Percentiles rank a stretch among this genome's conserved stretches.
These are phyloP conservation scores for Geotrichum australiense DNA, from an alignment of 1,139 yeast species.

Conservation along the genomic window DNA sequence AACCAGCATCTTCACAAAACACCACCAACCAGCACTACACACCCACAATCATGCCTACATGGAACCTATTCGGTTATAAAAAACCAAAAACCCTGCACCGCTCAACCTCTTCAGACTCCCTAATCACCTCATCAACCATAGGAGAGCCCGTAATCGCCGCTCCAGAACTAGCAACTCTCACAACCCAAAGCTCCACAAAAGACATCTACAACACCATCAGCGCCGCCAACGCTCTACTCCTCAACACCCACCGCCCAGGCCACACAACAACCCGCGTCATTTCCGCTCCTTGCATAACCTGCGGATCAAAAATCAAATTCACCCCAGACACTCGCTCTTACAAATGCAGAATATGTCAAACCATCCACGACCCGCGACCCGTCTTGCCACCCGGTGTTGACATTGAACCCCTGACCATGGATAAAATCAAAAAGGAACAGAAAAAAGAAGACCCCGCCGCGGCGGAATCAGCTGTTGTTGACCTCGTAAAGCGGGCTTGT, in stretches of 20 bases:
- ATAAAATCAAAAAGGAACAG: constrained; percentile 10
- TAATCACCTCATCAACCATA: constrained; percentile 9
- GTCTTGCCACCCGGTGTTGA: background rate
- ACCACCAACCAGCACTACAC: background rate
- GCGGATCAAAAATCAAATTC: constrained; percentile 52
- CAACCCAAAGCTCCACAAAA: constrained; percentile 19
- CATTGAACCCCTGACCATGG: constrained; percentile 12
- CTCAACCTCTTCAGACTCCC: constrained; percentile 12
- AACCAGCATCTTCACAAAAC: background rate
- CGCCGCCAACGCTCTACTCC: constrained; percentile 18
- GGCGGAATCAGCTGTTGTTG: constrained; percentile 9
- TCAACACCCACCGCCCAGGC: constrained; percentile 1
- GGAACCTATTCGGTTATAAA: constrained; percentile 15
- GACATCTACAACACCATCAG: constrained; percentile 19
- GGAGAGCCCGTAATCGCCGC: constrained; percentile 6
- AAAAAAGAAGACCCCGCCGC: background rate
- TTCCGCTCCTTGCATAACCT: constrained; percentile 42
- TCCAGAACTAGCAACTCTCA: constrained; percentile 14
- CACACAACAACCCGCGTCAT: constrained; percentile 4
- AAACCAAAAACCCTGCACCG: constrained; percentile 10
- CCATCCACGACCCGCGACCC: constrained; percentile 30
- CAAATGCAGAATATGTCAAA: constrained; percentile 40
- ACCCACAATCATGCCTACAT: constrained; percentile 10
- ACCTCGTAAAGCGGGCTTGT: constrained; percentile 21
- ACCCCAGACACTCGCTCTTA: constrained; percentile 44